Evolutionary conservation across 208 protist genomes (phyloP).

Genomic region (Histomonas meleagridis): DNA sequence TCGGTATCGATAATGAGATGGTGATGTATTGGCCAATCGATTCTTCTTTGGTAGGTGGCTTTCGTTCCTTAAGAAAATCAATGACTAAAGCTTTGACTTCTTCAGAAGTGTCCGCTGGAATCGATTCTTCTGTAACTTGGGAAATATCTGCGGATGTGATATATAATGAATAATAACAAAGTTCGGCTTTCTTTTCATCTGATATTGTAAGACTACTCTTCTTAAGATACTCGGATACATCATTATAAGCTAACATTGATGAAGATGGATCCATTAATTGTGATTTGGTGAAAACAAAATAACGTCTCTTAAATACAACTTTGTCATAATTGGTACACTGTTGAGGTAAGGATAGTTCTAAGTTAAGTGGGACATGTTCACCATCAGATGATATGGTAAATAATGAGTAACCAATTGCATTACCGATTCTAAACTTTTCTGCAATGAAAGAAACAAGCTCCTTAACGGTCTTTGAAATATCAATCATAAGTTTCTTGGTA

Average conservation of each 20-base stretch:
- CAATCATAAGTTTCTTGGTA: not conserved
- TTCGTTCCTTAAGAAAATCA: no score
- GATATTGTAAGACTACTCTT: not conserved
- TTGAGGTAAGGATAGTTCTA: not conserved
- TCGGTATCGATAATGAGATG: not conserved
- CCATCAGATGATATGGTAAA: not conserved
- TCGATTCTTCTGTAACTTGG: not conserved
- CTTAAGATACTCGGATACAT: not conserved
- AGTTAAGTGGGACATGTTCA: not conserved
- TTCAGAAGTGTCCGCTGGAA: not conserved
- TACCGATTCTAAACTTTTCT: not conserved
- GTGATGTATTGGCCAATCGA: not conserved
- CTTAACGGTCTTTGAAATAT: not conserved
- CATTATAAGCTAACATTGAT: not conserved
- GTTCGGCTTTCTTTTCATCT: not conserved
- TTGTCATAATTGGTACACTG: not conserved
- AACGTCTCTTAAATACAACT: not conserved
- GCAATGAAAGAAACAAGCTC: slow-evolving; percentile 12
- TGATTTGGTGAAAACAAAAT: not conserved
- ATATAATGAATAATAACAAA: not conserved
- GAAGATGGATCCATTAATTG: not conserved
- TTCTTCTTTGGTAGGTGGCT: not conserved
- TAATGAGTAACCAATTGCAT: not conserved
- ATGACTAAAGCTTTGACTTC: not conserved
- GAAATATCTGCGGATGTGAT: no score